Percentiles rank a stretch among this genome's conserved stretches.
phyloP scores from a whole-genome alignment of 331 rosid species.

The Arachis monticola region DNA sequence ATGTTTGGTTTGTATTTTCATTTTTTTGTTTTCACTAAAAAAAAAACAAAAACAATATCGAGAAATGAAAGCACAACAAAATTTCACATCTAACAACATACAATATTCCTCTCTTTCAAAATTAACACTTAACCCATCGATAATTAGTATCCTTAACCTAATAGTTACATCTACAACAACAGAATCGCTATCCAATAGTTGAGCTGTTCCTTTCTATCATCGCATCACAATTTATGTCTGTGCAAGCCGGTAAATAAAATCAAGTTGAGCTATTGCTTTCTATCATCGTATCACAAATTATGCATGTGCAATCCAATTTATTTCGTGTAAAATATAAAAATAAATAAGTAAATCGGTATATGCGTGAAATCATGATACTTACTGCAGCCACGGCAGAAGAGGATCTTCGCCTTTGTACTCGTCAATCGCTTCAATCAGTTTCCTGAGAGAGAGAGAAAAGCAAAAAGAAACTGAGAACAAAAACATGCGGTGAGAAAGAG shows the following conservation, averaged over 20 bases:
- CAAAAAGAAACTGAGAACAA: not conserved
- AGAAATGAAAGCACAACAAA: not conserved
- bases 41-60: not conserved
- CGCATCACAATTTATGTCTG: no score
- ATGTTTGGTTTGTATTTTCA: no score
- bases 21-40: no score
- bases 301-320: no score
- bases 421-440: constrained; percentile 71
- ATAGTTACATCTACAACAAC: no score
- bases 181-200: no score
- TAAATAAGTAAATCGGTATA: not conserved
- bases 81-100: not conserved
- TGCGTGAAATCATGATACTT: constrained; percentile 35
- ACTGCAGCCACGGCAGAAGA: constrained; percentile 90
- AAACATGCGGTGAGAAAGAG: not conserved
- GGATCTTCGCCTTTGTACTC: constrained; percentile 86
- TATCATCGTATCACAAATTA: no score
- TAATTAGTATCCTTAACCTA: not conserved
- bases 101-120: not conserved
- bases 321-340: not conserved
- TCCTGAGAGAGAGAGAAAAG: constrained; percentile 35
- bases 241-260: no score
- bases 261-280: no score
- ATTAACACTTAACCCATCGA: not conserved
- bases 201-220: no score